These are phyloP conservation scores for Glonium stellatum DNA, from an alignment of 495 filamentous ascomycete genomes.

Conservation along the genomic window DNA sequence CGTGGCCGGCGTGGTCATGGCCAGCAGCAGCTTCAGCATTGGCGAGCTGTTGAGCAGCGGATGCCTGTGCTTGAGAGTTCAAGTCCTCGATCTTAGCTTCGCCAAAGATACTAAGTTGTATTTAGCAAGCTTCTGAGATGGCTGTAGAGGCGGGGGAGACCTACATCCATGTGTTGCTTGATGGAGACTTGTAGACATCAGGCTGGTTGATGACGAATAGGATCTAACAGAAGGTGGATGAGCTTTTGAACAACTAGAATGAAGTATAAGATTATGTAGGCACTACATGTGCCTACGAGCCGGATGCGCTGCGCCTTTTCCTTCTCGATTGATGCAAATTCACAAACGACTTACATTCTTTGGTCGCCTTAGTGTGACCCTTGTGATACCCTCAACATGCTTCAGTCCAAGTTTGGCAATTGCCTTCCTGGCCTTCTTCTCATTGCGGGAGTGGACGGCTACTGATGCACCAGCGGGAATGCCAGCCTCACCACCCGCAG, in stretches of 20 bases:
- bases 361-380: conserved; percentile 92
- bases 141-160: conserved; percentile 29
- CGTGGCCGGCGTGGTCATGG: conserved; percentile 50
- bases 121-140: background rate
- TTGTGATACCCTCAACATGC: conserved; percentile 92
- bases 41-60: conserved; percentile 84
- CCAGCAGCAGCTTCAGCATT: conserved; percentile 54
- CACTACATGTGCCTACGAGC: no score
- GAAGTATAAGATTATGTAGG: background rate
- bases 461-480: conserved; percentile 82
- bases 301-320: background rate
- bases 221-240: conserved; percentile 51
- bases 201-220: conserved; percentile 99
- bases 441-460: conserved; percentile 92
- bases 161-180: conserved; percentile 99
- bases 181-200: conserved; percentile 97
- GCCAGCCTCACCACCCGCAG: conserved; percentile 52
- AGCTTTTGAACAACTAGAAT: background rate
- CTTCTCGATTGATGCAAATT: background rate
- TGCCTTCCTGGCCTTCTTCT: conserved; percentile 99
- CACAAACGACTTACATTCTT: conserved; percentile 75
- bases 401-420: conserved; percentile 97
- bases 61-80: conserved; percentile 92
- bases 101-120: conserved; percentile 82
- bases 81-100: conserved; percentile 99